phyloP scores from a whole-genome alignment of 2,329 filamentous ascomycete genomes.

The Tolypocladium guangdongense region DNA sequence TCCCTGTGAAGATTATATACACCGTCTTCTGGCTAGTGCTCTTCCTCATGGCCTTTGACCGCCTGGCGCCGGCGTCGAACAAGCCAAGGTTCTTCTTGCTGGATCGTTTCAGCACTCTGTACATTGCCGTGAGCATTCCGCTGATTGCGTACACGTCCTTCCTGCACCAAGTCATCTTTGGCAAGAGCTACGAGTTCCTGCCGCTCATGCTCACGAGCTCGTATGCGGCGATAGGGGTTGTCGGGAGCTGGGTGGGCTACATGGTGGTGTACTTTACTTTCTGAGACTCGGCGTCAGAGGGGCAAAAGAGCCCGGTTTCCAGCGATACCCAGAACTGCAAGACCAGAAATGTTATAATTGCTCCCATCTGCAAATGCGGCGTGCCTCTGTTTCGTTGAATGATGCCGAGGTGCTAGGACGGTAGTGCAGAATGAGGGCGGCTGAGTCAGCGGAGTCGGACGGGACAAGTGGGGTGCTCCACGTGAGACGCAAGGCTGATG shows the following conservation, averaged over 20 bases:
- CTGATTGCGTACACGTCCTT: constrained; percentile 82
- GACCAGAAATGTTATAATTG: background rate
- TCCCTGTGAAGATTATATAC: constrained; percentile 87
- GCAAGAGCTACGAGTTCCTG: constrained; percentile 73
- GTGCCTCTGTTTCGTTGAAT: background rate
- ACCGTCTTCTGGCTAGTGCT: constrained; percentile 84
- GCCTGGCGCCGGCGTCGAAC: constrained; percentile 71
- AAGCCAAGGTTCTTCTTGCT: constrained; percentile 78
- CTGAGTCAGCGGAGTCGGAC: constrained; percentile 13
- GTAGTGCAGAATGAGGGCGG: constrained; percentile 2
- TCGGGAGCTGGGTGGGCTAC: constrained; percentile 92
- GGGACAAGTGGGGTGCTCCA: constrained; percentile 15
- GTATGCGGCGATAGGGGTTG: constrained; percentile 87
- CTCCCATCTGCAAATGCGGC: background rate
- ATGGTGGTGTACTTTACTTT: constrained; percentile 78
- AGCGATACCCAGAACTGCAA: constrained; percentile 12
- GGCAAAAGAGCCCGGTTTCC: background rate
- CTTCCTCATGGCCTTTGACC: constrained; percentile 79
- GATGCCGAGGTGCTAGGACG: background rate
- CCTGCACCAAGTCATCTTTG: constrained; percentile 74
- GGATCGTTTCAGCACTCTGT: constrained; percentile 81
- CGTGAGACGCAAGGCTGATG: constrained; percentile 19
- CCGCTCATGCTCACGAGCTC: constrained; percentile 96
- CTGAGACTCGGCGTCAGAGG: constrained; percentile 12
- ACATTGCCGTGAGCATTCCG: constrained; percentile 82